phyloP scores from a whole-genome alignment of 2,329 filamentous ascomycete genomes.

The Colletotrichum sojae region DNA sequence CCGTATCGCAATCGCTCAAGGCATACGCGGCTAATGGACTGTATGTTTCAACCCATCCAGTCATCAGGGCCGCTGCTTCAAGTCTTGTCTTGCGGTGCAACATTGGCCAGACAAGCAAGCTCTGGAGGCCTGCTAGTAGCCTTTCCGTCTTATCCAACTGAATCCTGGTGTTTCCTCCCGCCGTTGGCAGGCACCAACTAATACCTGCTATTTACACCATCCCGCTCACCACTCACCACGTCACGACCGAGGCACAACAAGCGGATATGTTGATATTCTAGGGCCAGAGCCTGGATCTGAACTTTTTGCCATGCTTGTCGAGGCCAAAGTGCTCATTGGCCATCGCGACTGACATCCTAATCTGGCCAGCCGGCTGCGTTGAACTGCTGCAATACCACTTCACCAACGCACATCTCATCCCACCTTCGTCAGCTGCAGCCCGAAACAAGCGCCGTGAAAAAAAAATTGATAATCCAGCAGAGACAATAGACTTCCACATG shows the following conservation, averaged over 20 bases:
- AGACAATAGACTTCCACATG: conserved; percentile 34
- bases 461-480: neutral
- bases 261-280: neutral
- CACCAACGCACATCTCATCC: neutral
- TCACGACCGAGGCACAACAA: conserved; percentile 15
- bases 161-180: neutral
- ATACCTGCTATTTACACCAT: neutral
- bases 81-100: neutral
- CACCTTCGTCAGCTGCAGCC: neutral
- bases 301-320: neutral
- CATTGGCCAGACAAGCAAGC: conserved; percentile 5
- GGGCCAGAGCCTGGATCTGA: neutral
- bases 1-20: neutral
- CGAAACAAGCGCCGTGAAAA: conserved; percentile 36
- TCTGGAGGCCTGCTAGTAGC: neutral
- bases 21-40: neutral
- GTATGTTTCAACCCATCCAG: neutral
- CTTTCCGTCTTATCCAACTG: neutral
- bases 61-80: neutral
- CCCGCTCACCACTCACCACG: conserved; percentile 14
- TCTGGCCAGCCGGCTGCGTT: conserved; percentile 1
- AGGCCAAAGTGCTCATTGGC: neutral
- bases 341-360: conserved; percentile 18
- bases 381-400: neutral
- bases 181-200: conserved; percentile 11